Percentiles rank a stretch among this genome's conserved stretches.
These are phyloP conservation scores for Daldinia vernicosa DNA, from an alignment of 495 filamentous ascomycete genomes.

Conservation along the genomic window DNA sequence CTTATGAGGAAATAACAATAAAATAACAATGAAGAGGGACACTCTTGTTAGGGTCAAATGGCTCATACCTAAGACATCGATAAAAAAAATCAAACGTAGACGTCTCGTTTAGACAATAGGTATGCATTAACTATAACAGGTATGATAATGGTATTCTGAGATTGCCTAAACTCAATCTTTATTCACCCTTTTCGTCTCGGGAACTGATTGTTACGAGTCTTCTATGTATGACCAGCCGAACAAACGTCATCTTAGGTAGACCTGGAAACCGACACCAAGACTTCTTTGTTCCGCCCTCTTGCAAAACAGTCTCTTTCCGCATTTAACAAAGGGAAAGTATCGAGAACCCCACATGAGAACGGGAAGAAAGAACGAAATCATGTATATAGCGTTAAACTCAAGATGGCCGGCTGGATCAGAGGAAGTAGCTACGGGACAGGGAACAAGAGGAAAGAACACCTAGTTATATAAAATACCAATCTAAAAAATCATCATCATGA, in stretches of 20 bases:
- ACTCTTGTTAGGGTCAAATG: background rate
- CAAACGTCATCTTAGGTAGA: background rate
- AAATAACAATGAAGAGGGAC: background rate
- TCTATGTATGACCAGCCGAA: background rate
- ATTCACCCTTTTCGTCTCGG: background rate
- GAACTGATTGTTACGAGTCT: background rate
- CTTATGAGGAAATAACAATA: background rate
- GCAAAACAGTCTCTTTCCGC: background rate
- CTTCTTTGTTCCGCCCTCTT: background rate
- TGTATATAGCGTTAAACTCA: background rate
- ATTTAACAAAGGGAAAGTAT: background rate
- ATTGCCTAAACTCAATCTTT: background rate
- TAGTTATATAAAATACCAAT: constrained; percentile 3
- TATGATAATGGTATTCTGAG: background rate
- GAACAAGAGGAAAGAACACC: background rate
- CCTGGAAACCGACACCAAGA: background rate
- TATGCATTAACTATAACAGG: background rate
- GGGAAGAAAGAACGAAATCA: background rate
- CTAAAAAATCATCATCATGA: constrained; percentile 1
- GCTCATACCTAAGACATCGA: background rate
- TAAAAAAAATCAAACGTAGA: background rate
- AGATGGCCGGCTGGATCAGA: background rate
- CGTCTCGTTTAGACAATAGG: background rate
- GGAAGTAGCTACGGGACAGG: background rate
- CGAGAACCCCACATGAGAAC: background rate